Conservation (phyloP, 176 grass and related monocot genomes). For the Paspalum vaginatum region DNA sequence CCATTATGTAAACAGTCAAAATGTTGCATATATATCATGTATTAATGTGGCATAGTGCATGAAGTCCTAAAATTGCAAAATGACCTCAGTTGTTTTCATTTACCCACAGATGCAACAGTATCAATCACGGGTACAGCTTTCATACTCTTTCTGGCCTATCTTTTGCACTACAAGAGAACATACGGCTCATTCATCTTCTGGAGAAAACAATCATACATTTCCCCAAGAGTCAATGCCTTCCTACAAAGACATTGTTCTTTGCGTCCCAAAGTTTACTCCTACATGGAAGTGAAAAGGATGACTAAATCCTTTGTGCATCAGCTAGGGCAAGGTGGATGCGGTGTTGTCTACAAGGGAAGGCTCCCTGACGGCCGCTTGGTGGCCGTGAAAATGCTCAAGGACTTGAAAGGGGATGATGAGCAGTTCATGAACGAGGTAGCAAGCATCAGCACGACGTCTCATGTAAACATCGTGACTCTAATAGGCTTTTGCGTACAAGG, state of each 20-base stretch:
- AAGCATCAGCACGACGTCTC: constrained; percentile 52
- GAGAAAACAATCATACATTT: constrained; percentile 5
- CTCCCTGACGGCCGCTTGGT: neutral
- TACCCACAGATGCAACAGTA: neutral
- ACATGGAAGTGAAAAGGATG: neutral
- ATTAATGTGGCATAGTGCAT: neutral
- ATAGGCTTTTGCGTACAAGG: neutral
- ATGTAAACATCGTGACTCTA: constrained; percentile 41
- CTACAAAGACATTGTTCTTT: neutral
- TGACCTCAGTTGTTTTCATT: neutral
- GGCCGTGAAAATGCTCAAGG: constrained; percentile 4
- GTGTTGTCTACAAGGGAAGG: neutral
- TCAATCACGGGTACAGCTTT: neutral
- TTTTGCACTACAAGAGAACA: neutral
- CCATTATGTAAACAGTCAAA: neutral
- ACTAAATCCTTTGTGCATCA: neutral
- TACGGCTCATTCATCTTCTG: neutral
- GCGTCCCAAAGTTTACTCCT: neutral
- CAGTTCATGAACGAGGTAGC: constrained; percentile 62
- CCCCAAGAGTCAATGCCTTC: neutral
- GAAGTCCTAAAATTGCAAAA: neutral
- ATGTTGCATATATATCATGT: neutral
- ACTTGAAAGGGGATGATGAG: constrained; percentile 32
- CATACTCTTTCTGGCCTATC: neutral
- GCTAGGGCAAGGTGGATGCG: neutral